Percentiles rank a stretch among this genome's conserved stretches.
These are phyloP conservation scores for Chalciporus sphaerocephalus DNA, from an alignment of 768 basidiomycete species.

Conservation along the genomic window DNA sequence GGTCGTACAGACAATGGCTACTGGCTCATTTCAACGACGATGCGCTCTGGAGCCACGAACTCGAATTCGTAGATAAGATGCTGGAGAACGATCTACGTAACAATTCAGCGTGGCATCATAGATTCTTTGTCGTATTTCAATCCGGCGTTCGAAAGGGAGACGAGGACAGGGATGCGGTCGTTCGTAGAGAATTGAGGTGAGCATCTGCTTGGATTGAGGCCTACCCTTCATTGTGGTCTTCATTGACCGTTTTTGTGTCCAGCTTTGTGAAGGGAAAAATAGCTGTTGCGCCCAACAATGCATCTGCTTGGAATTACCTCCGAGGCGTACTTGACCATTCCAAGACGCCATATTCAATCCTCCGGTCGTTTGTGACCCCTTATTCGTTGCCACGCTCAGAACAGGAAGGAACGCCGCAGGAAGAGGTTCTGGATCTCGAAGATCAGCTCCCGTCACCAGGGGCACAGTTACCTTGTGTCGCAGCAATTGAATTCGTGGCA, in stretches of 20 bases:
- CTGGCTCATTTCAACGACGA: conserved; percentile 78
- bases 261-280: conserved; percentile 85
- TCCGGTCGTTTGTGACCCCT: conserved; percentile 57
- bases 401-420: conserved; percentile 24
- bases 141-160: conserved; percentile 60
- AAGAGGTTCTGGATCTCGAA: conserved; percentile 64
- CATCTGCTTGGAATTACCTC: conserved; percentile 96
- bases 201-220: conserved; percentile 26
- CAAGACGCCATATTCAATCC: conserved; percentile 49
- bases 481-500: conserved; percentile 83
- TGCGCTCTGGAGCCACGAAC: conserved; percentile 68
- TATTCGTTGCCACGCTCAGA: conserved; percentile 46
- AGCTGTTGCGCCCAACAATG: conserved; percentile 84
- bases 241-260: not conserved
- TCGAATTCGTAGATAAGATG: conserved; percentile 70
- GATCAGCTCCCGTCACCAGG: conserved; percentile 61
- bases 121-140: conserved; percentile 82
- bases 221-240: not conserved
- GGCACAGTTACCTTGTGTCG: conserved; percentile 70
- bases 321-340: conserved; percentile 74
- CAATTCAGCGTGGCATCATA: conserved; percentile 97
- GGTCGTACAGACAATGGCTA: conserved; percentile 96
- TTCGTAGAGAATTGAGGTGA: conserved; percentile 72
- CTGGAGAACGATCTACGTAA: conserved; percentile 79
- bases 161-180: conserved; percentile 53